Evolutionary conservation across 345 rosid genomes (phyloP).

Genomic region (Zanthoxylum bungeanum): DNA sequence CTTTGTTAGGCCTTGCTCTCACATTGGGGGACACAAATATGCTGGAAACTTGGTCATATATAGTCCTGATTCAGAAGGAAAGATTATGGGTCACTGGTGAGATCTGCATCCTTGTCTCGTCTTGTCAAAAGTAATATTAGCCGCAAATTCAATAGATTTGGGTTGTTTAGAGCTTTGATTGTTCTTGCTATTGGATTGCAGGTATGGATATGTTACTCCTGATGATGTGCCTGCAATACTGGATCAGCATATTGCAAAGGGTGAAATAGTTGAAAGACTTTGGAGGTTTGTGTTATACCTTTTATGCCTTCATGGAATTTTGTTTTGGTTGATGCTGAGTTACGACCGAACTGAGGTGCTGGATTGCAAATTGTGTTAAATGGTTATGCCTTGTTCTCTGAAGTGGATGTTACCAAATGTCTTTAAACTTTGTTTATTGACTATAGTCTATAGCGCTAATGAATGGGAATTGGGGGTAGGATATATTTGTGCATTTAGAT

Average conservation of each 20-base stretch:
- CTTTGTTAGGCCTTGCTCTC: slow-evolving; percentile 76
- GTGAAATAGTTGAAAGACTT: slow-evolving; percentile 62
- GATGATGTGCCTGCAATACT: slow-evolving; percentile 81
- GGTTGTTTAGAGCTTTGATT: neutral
- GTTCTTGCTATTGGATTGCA: slow-evolving; percentile 25
- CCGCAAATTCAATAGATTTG: slow-evolving; percentile 4
- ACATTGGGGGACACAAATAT: slow-evolving; percentile 93
- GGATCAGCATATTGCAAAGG: slow-evolving; percentile 83
- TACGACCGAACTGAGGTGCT: neutral
- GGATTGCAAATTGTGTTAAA: neutral
- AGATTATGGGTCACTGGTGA: slow-evolving; percentile 75
- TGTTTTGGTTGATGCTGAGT: neutral
- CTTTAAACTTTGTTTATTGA: neutral
- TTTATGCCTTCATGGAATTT: slow-evolving; percentile 6
- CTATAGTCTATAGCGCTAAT: neutral
- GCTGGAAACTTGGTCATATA: slow-evolving; percentile 91
- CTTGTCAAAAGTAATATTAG: neutral
- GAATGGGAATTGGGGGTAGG: neutral
- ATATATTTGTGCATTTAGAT: neutral
- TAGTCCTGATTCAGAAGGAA: slow-evolving; percentile 63
- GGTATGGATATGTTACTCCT: slow-evolving; percentile 98
- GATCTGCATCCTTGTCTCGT: slow-evolving; percentile 5
- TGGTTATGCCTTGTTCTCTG: neutral
- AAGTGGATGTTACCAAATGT: neutral
- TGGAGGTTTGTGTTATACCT: slow-evolving; percentile 59